These are phyloP conservation scores for Chaetoscypha palmicola DNA, from an alignment of 2,329 filamentous ascomycete species.

Conservation along the genomic window DNA sequence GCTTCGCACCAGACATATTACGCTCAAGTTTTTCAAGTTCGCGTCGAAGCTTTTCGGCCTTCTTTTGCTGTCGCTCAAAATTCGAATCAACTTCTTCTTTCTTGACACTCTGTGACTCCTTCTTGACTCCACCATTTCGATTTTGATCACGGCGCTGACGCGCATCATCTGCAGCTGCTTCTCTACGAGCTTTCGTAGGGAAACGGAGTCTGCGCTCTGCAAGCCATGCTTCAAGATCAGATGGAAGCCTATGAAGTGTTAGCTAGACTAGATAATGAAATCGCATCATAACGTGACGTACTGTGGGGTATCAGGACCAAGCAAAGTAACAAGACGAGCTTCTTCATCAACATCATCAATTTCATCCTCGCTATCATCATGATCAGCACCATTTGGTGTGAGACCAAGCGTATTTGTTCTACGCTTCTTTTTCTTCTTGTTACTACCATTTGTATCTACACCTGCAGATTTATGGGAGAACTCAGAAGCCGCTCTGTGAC, in stretches of 20 bases:
- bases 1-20: constrained; percentile 51
- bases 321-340: constrained; percentile 32
- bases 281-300: constrained; percentile 26
- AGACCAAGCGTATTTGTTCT: constrained; percentile 67
- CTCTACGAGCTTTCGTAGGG: constrained; percentile 67
- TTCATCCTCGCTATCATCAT: constrained; percentile 58
- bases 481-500: constrained; percentile 25
- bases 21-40: constrained; percentile 63
- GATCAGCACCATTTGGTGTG: constrained; percentile 45
- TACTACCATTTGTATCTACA: constrained; percentile 35
- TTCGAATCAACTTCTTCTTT: constrained; percentile 47
- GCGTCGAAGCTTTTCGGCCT: constrained; percentile 54
- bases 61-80: constrained; percentile 47
- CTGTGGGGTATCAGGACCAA: constrained; percentile 32
- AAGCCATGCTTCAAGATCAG: constrained; percentile 73
- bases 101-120: constrained; percentile 26
- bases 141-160: constrained; percentile 28
- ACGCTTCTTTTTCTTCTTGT: constrained; percentile 67
- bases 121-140: constrained; percentile 26
- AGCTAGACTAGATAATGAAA: constrained; percentile 30
- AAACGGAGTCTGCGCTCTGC: constrained; percentile 72
- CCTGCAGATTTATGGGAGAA: constrained; percentile 44
- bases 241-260: constrained; percentile 35
- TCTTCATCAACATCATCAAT: constrained; percentile 59
- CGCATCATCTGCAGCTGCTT: constrained; percentile 51